phyloP scores from a whole-genome alignment of 768 basidiomycete genomes.

The Amanita brunnescens region DNA sequence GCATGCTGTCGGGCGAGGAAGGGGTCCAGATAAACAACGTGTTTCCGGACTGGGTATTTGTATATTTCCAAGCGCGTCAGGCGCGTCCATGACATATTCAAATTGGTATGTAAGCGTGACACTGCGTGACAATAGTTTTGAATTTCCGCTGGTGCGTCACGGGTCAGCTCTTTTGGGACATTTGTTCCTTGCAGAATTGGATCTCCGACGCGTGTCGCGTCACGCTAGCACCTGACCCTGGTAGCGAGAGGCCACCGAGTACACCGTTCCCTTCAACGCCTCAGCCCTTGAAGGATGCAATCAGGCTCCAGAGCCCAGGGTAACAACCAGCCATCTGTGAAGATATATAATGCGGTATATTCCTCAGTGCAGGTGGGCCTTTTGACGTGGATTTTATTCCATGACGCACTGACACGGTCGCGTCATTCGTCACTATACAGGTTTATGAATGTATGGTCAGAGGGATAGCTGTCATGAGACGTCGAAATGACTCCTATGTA shows the following conservation, averaged over 20 bases:
- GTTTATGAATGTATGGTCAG: constrained; percentile 98
- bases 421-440: constrained; percentile 32
- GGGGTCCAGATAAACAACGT: neutral
- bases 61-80: neutral
- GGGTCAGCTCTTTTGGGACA: neutral
- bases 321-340: constrained; percentile 48
- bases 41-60: neutral
- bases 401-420: constrained; percentile 26
- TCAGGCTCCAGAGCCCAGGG: constrained; percentile 34
- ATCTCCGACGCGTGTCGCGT: constrained; percentile 36
- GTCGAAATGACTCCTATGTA: constrained; percentile 89
- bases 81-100: neutral
- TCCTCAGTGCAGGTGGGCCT: constrained; percentile 69
- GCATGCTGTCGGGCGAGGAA: constrained; percentile 23
- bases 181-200: constrained; percentile 5
- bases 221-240: constrained; percentile 24
- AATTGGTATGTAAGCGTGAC: too few species aligned
- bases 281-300: constrained; percentile 33
- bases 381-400: neutral
- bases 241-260: constrained; percentile 16
- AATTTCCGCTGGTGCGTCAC: neutral
- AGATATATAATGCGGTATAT: constrained; percentile 91
- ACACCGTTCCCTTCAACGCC: constrained; percentile 21
- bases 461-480: constrained; percentile 97
- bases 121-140: neutral